A percentile compares a stretch with the other conserved stretches of the same genome.
These are phyloP conservation scores for Cutaneotrichosporon cavernicola DNA, from an alignment of 1,284 basidiomycete genomes.

Conservation along the genomic window DNA sequence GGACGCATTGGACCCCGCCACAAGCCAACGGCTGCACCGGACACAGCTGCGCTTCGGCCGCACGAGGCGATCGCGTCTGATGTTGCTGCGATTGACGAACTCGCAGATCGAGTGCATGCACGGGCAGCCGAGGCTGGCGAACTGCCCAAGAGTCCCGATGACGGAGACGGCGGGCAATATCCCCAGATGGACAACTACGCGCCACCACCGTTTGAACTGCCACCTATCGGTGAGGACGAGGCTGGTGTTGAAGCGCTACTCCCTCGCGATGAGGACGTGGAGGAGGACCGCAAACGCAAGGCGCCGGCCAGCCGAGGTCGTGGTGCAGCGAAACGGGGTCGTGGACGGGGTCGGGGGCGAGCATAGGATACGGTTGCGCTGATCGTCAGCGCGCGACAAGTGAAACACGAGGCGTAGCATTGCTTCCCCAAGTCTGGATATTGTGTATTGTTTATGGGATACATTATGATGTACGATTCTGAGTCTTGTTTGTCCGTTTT, in stretches of 20 bases:
- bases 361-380: not conserved
- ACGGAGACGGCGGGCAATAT: not conserved
- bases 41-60: not conserved
- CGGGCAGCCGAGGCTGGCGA: not conserved
- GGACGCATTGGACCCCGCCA: slow-evolving; percentile 4
- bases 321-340: not conserved
- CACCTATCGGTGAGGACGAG: not conserved
- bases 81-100: slow-evolving; percentile 3
- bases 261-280: not conserved
- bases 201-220: not conserved
- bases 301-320: not conserved
- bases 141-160: not conserved
- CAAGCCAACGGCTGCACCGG: not conserved
- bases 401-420: not conserved
- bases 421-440: not conserved
- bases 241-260: not conserved
- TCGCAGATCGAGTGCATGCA: slow-evolving; percentile 1
- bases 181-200: slow-evolving; percentile 1
- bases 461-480: not conserved
- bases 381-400: not conserved
- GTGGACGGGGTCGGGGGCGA: not conserved
- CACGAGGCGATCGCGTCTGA: slow-evolving; percentile 8
- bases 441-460: not conserved
- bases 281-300: not conserved
- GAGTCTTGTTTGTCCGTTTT: not conserved